Evolutionary conservation across 345 rosid genomes (phyloP).

Genomic region (Brassica incana): DNA sequence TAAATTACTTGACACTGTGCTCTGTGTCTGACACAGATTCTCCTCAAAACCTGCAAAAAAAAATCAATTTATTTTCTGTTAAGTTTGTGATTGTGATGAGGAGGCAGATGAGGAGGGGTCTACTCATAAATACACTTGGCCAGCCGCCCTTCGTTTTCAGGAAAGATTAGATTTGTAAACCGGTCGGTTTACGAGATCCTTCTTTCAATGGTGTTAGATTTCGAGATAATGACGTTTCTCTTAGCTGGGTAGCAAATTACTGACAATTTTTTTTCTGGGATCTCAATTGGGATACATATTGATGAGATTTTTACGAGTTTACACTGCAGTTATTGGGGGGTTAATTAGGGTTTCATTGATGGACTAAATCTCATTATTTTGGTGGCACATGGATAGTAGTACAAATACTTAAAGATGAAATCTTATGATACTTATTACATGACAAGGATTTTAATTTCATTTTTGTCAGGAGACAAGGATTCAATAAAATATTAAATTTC

Average conservation of each 20-base stretch:
- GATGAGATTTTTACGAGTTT: not conserved
- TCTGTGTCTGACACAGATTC: constrained; percentile 42
- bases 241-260: not conserved
- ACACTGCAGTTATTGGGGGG: not conserved
- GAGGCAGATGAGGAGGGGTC: constrained; percentile 28
- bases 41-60: constrained; percentile 57
- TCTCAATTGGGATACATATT: not conserved
- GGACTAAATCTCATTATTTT: not conserved
- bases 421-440: no score
- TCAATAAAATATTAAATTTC: no score
- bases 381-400: not conserved
- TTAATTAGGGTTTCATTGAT: not conserved
- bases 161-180: not conserved
- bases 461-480: no score
- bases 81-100: constrained; percentile 5
- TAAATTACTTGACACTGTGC: constrained; percentile 3
- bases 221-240: not conserved
- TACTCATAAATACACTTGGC: constrained; percentile 19
- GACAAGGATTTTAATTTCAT: no score
- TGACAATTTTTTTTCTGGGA: not conserved
- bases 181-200: constrained; percentile 7
- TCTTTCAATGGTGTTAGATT: not conserved
- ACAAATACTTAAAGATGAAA: not conserved
- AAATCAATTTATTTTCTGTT: not conserved
- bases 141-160: constrained; percentile 26